Evolutionary conservation across 2,329 filamentous ascomycete genomes (phyloP).

Genomic region (Teratosphaeria zuluensis): DNA sequence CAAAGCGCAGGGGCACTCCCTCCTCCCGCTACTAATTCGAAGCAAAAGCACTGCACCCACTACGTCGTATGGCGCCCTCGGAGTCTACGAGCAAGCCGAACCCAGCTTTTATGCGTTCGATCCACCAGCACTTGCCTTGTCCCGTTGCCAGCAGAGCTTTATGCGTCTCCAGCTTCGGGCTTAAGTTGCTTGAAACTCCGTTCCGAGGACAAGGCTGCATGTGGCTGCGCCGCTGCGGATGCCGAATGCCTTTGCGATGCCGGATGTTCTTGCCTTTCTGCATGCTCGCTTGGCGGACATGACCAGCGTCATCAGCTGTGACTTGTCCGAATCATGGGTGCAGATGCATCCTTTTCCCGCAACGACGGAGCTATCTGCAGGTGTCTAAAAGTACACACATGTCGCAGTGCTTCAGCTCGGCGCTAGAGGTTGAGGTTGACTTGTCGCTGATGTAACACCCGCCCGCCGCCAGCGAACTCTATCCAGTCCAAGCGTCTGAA

Average conservation of each 20-base stretch:
- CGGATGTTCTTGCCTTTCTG: too few species aligned
- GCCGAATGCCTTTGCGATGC: not conserved
- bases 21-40: not conserved
- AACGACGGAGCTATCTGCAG: not conserved
- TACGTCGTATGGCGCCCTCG: not conserved
- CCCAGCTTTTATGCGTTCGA: not conserved
- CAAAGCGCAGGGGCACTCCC: not conserved
- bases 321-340: not conserved
- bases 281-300: not conserved
- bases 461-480: not conserved
- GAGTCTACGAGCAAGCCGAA: not conserved
- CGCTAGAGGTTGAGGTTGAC: not conserved
- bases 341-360: not conserved
- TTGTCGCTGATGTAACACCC: not conserved
- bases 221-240: too few species aligned
- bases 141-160: not conserved
- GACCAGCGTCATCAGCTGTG: not conserved
- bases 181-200: not conserved
- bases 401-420: not conserved
- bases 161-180: not conserved
- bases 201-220: not conserved
- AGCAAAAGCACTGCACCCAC: not conserved
- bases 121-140: not conserved
- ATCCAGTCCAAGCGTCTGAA: not conserved
- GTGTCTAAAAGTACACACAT: not conserved